Conservation (phyloP, 2,329 filamentous ascomycete genomes). For the Colletotrichum sp. region DNA sequence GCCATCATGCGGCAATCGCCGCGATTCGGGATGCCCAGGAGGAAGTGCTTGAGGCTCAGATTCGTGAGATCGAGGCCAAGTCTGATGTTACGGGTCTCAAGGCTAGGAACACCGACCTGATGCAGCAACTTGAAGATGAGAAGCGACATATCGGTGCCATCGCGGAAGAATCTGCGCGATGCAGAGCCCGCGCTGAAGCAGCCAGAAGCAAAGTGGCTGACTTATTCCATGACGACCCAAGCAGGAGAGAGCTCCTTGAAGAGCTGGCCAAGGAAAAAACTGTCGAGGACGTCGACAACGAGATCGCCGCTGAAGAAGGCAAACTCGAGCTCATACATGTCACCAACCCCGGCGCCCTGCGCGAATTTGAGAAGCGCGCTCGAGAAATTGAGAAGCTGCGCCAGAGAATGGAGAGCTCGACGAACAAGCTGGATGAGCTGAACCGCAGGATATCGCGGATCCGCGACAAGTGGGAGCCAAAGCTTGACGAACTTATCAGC, state of each 20-base stretch:
- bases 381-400: constrained; percentile 72
- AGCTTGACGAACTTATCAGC: constrained; percentile 76
- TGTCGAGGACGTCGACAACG: constrained; percentile 69
- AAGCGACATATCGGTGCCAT: constrained; percentile 42
- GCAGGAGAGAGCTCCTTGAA: constrained; percentile 44
- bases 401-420: constrained; percentile 58
- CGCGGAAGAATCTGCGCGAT: constrained; percentile 43
- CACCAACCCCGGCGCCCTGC: constrained; percentile 76
- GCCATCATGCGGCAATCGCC: constrained; percentile 65
- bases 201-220: constrained; percentile 43
- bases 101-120: constrained; percentile 66
- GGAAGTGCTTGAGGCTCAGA: constrained; percentile 70
- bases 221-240: constrained; percentile 43
- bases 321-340: constrained; percentile 82
- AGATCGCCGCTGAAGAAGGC: constrained; percentile 76
- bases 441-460: constrained; percentile 67
- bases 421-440: constrained; percentile 59
- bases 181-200: constrained; percentile 35
- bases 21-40: constrained; percentile 66
- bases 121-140: constrained; percentile 53
- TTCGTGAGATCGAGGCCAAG: constrained; percentile 78
- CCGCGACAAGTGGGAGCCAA: constrained; percentile 80
- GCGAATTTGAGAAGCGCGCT: constrained; percentile 77
- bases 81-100: constrained; percentile 79
- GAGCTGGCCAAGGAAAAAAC: constrained; percentile 54